Evolutionary conservation across 495 filamentous ascomycete species (phyloP).

Genomic region (Endocarpon pusillum): DNA sequence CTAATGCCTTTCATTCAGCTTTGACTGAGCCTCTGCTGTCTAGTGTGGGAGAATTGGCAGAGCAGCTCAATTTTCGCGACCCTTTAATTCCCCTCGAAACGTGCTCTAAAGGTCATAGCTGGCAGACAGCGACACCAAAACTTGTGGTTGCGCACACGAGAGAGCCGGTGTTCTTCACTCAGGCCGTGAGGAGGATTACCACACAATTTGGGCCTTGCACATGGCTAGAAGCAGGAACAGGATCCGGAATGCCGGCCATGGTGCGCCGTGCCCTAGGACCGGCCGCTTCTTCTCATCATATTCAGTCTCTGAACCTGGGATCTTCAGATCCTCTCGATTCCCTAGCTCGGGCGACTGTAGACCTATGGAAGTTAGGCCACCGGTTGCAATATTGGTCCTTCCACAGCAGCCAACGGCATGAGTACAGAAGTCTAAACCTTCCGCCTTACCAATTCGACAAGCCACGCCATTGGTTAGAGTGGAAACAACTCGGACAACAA

Average conservation of each 20-base stretch:
- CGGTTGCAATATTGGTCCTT: conserved; percentile 20
- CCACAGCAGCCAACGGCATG: conserved; percentile 6
- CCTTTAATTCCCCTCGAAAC: conserved; percentile 16
- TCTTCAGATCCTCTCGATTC: conserved; percentile 1
- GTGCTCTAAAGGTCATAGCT: conserved; percentile 7
- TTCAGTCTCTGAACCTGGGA: conserved; percentile 6
- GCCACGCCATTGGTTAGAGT: conserved; percentile 18
- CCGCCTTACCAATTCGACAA: conserved; percentile 24
- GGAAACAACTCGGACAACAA: conserved; percentile 3
- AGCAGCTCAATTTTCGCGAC: conserved; percentile 12
- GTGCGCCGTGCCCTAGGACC: conserved; percentile 12
- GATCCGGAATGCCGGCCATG: conserved; percentile 17
- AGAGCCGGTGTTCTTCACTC: conserved; percentile 23
- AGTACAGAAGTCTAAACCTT: conserved; percentile 9
- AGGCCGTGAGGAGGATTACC: conserved; percentile 19
- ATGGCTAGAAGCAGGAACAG: conserved; percentile 26
- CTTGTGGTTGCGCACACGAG: conserved; percentile 19
- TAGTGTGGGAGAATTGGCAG: conserved; percentile 12
- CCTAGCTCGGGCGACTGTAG: conserved; percentile 12
- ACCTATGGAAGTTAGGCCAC: conserved; percentile 15
- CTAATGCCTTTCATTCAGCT: conserved; percentile 31
- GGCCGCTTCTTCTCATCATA: too few relatives aligned
- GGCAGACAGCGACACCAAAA: conserved; percentile 4
- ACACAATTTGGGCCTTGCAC: conserved; percentile 9
- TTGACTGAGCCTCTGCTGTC: conserved; percentile 24